A percentile compares a stretch with the other conserved stretches of the same genome.
phyloP scores from a whole-genome alignment of 768 basidiomycete species.

The Termitomyces heimii region DNA sequence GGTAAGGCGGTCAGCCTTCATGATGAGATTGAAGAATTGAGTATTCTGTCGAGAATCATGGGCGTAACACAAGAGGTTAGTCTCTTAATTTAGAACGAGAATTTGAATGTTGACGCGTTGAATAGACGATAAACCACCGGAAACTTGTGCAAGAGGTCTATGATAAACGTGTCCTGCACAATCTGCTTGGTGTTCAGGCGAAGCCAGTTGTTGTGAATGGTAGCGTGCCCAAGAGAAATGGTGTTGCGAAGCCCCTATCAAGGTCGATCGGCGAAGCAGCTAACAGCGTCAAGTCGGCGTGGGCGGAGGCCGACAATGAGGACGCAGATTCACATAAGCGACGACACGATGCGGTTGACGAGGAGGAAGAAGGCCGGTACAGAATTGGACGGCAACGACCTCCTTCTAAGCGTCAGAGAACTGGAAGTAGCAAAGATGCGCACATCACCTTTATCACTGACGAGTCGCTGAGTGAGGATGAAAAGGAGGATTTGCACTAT shows the following conservation, averaged over 20 bases:
- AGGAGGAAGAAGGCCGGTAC: slow-evolving; percentile 54
- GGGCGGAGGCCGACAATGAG: slow-evolving; percentile 20
- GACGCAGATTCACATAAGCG: not conserved
- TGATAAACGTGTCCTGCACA: slow-evolving; percentile 51
- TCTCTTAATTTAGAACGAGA: not conserved
- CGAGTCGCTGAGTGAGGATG: slow-evolving; percentile 23
- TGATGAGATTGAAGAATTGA: slow-evolving; percentile 58
- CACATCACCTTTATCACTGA: slow-evolving; percentile 38
- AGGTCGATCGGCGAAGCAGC: not conserved
- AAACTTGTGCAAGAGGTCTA: slow-evolving; percentile 65
- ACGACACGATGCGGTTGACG: slow-evolving; percentile 13
- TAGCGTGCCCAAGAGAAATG: not conserved
- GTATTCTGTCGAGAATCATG: slow-evolving; percentile 74
- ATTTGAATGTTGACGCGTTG: not conserved
- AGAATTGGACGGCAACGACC: slow-evolving; percentile 33
- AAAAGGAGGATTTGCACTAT: slow-evolving; percentile 14
- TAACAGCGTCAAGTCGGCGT: not conserved
- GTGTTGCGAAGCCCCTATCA: not conserved
- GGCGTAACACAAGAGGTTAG: slow-evolving; percentile 80
- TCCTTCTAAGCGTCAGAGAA: slow-evolving; percentile 40
- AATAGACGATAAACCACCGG: slow-evolving; percentile 71
- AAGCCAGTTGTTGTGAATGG: not conserved
- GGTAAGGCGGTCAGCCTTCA: slow-evolving; percentile 43
- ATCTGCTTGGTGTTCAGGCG: slow-evolving; percentile 42
- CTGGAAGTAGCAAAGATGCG: slow-evolving; percentile 30